Evolutionary conservation across 257 asterid species (phyloP), one percentile per base, ranked within the genome.

Genomic region (Solanum bulbocastanum): DNA sequence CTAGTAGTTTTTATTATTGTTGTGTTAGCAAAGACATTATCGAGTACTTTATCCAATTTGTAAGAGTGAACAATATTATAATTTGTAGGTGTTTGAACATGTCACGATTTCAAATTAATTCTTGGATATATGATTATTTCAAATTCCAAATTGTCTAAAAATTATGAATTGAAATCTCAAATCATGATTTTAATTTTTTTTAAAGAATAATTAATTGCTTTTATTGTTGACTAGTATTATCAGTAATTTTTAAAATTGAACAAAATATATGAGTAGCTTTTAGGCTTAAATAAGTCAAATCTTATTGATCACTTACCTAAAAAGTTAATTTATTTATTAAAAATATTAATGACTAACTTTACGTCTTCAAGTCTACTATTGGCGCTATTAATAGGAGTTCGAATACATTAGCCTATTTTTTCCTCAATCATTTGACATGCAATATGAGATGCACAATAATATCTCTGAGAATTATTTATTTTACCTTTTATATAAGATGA

Each of bases 371-470:
- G 35, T 65, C 35, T 65, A 66, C 74, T 37, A 27, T 91, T 86
- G 96, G 92, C 82, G 94, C 95, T 87, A 44, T 94, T 73, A 94
- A 94, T 49, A 92, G 96, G 88, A 91, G 92, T 88, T 65, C 93
- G 88, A 95, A 94, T 90, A 84, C 98, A 85, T 85, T 95, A 35
- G 23, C 93, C 39, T 97, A 96, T 95, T 93, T 91, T 83, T 73
- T 46, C 16, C 18, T 66, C 20, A 49, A 0, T 56, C n/a, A 6
- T 56, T 56, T 56, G 3, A 18, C 8, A 56, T 3, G n/a, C 10
- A 22, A 20, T 2, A 56, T 56, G n/a, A 20, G 25, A 56, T 20
- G 20, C 11, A 8, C n/a, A 56, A 56, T 18, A 8, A 56, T 56
- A 18, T 0, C 4, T 56, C 2, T 3, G 10, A 1, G 10, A 56